Evolutionary conservation across 495 filamentous ascomycete genomes (phyloP).

Genomic region (Aspergillus mulundensis): DNA sequence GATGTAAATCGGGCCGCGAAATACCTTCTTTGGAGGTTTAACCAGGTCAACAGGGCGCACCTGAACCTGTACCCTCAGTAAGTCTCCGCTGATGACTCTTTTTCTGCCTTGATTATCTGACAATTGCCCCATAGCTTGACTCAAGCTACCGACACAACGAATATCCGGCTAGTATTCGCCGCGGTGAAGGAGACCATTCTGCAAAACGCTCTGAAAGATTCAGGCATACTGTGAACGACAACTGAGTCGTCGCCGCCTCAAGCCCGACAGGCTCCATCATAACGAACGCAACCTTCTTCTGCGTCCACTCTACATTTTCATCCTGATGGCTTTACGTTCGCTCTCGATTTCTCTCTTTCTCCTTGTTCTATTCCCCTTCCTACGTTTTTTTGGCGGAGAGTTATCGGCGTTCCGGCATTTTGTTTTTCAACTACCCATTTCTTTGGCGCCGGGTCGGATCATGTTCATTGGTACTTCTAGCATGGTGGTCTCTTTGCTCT

Average conservation of each 20-base stretch:
- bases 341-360: constrained; percentile 19
- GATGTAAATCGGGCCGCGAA: constrained; percentile 97
- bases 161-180: constrained; percentile 95
- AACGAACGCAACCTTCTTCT: neutral
- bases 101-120: constrained; percentile 22
- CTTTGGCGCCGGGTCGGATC: constrained; percentile 31
- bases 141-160: constrained; percentile 97
- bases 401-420: constrained; percentile 34
- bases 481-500: constrained; percentile 18
- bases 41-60: constrained; percentile 95
- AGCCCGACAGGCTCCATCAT: neutral
- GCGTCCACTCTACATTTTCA: constrained; percentile 8
- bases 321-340: constrained; percentile 11
- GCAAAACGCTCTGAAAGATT: constrained; percentile 96
- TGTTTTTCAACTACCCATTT: constrained; percentile 23
- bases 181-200: constrained; percentile 98
- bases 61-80: constrained; percentile 98
- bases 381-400: constrained; percentile 27
- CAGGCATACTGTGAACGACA: constrained; percentile 72
- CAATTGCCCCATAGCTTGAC: constrained; percentile 63
- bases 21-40: constrained; percentile 96
- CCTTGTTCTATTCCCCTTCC: constrained; percentile 17
- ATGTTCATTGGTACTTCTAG: constrained; percentile 20
- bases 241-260: neutral
- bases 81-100: constrained; percentile 28